A percentile compares a stretch with the other conserved stretches of the same genome.
phyloP scores from a whole-genome alignment of 257 asterid genomes.

The Solanum lycopersicoides region DNA sequence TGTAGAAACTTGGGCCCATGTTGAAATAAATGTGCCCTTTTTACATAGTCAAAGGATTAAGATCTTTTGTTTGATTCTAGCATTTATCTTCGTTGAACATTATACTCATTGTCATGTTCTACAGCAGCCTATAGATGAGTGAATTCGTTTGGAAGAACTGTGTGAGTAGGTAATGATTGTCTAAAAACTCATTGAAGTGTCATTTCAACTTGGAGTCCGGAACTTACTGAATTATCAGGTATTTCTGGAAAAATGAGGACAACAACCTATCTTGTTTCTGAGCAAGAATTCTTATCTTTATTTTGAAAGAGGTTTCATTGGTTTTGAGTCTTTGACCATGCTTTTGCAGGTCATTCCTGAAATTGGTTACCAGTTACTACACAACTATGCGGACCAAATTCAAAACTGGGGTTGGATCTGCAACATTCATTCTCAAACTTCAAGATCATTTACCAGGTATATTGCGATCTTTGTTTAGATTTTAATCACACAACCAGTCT shows the following conservation, averaged over 20 bases:
- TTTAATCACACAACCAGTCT: neutral
- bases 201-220: neutral
- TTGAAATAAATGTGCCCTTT: neutral
- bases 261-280: neutral
- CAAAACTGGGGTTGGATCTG: slow-evolving; percentile 92
- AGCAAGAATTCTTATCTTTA: neutral
- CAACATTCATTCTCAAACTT: slow-evolving; percentile 47
- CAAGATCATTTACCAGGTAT: slow-evolving; percentile 69
- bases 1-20: neutral
- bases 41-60: neutral
- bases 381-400: slow-evolving; percentile 23
- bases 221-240: neutral
- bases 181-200: slow-evolving; percentile 6
- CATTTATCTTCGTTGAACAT: neutral
- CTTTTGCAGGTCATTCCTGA: slow-evolving; percentile 10
- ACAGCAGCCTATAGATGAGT: slow-evolving; percentile 98
- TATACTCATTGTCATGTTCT: slow-evolving; percentile 14
- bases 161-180: slow-evolving; percentile 46
- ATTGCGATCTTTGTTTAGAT: neutral
- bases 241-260: neutral
- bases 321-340: neutral
- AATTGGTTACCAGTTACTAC: no score
- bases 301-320: neutral
- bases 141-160: slow-evolving; percentile 84
- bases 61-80: neutral